Evolutionary conservation across 2,329 filamentous ascomycete species (phyloP), one percentile per base, ranked within the genome.

Genomic region (Alternaria solani): DNA sequence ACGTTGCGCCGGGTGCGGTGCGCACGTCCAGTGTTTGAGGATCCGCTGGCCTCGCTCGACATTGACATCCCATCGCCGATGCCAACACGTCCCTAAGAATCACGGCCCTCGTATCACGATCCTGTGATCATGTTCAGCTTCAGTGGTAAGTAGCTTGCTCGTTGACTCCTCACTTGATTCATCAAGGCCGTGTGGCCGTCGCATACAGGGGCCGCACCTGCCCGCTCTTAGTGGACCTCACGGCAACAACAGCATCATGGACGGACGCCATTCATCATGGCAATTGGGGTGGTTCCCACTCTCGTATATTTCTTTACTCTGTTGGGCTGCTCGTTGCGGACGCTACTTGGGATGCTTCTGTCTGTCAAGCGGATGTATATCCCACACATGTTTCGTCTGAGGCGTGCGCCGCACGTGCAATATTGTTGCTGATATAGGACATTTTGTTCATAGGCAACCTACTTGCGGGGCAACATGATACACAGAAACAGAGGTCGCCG

Each of bases 401-500:
- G 48, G 54, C 57, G 49, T 55, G 52, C 52, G 49, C 51, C 66
- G 68, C 71, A 73, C 73, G 63, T 71, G 64, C 55, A 54, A 64
- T 66, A 63, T 59, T 61, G 60, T 62, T 63, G 69, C 74, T 78
- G 65, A 77, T 71, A 65, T 67, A 67, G 54, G 59, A 51, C 62
- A 58, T 26, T 47, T 60, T 44, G 48, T 52, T 38, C 63, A 49
- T 59, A 80, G 78, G 72, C 59, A 68, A 72, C 57, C 71, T 80
- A 53, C 72, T 79, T 59, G 77, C 77, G 39, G 77, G 76, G 38
- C 75, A 77, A 66, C 76, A 79, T 71, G 78, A 79, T 55, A 69
- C 69, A 44, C 64, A 75, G 58, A 75, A 78, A 64, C 75, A 78
- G 56, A 81, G 85, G 61, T 68, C 75, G 43, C 83, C 85, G 39